Base-by-base conservation (phyloP, 2,329 filamentous ascomycete genomes). In the Nannizziopsis arthrosporioides region DNA sequence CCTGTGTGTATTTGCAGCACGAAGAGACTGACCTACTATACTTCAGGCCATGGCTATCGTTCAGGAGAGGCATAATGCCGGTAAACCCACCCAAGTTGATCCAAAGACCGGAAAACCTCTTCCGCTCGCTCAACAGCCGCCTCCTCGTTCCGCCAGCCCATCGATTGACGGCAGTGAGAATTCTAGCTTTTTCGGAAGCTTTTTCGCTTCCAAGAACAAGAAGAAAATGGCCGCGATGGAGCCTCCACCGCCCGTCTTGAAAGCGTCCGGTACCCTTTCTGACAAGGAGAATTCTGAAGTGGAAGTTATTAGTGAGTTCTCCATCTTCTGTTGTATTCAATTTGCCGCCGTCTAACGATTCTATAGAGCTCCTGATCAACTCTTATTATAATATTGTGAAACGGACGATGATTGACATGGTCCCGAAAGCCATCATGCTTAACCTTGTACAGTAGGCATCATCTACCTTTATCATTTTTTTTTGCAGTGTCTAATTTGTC, bases 221-320 rank as follows among this genome's bases (percentile, higher is more conserved):
- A 98, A 98, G 79, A 96, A 95, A 82, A 93, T 94, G 71, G 92
- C 92, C n/a, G 89, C 90, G 42, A 98, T 98, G 92, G 92, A 98
- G 66, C 76, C 92, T 11, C 92, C 92, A 35, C 92, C 92, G 53
- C 80, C 92, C 27, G 90, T 81, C 37, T 79, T 98, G 50, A 98
- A 95, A 73, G 92, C 92, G 31, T 94, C 87, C 2, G 90, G 92
- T 37, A 94, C 83, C 19, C 74, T 98, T 35, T 94, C 85, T 4
- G 92, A 98, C 70, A 87, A 92, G 53, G 92, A 98, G 67, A 82
- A 81, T 51, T 85, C 94, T 55, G 92, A 98, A 67, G 92, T 98
- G 41, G 92, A 98, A 70, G 89, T 98, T 53, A 98, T 98, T 63
- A 98, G 85, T 92, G 77, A 60, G 85, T 79, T n/a, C n/a, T n/a